Evolutionary conservation across 345 rosid genomes (phyloP), one percentile per base, ranked within the genome.

Genomic region (Gossypium anomalum): DNA sequence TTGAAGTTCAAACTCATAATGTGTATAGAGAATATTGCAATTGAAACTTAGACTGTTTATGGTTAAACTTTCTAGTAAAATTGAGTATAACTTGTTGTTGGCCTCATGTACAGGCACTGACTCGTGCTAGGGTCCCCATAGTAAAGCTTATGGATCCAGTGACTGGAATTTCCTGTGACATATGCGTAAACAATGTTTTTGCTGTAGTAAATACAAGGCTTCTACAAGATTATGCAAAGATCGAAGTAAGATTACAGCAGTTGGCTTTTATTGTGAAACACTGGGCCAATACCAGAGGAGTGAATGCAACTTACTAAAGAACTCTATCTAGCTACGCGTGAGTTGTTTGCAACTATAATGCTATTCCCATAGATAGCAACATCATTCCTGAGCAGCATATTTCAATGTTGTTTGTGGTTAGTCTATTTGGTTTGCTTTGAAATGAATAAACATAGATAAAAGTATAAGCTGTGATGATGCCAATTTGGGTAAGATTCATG

Each of bases 151-250:
- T 88, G 96, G 98, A 95, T 88, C 98, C 98, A 2, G 89, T 64
- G 14, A 91, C 96, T 77, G 97, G 90, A 73, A 89, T 95, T 62
- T 90, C 96, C 17, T 90, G 98, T 83, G 98, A 95, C 80, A 75
- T 91, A 23, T 23, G 99, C 84, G 82, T 93, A 82, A 95, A 93
- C 86, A 95, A 95, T 75, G 83, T 89, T 74, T 87, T 93, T 82
- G 99, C 99, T 67, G 97, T 95, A 65, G 94, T 91, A 73, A 95
- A 95, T 84, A 95, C 99, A 45, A 95, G 91, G 86, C 99, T 95
- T 80, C 88, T 95, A 63, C 82, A 84, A 55, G 97, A 93, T 81
- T 95, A 95, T 81, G 87, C 97, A 0, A 84, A 70, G 64, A 88
- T 95, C 70, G 99, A 95, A 90, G 88, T 44, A 60, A 89, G 98